Percentiles rank a stretch among this genome's conserved stretches.
phyloP scores from a whole-genome alignment of 805 yeast species.

The Saccharomycopsis microspora region DNA sequence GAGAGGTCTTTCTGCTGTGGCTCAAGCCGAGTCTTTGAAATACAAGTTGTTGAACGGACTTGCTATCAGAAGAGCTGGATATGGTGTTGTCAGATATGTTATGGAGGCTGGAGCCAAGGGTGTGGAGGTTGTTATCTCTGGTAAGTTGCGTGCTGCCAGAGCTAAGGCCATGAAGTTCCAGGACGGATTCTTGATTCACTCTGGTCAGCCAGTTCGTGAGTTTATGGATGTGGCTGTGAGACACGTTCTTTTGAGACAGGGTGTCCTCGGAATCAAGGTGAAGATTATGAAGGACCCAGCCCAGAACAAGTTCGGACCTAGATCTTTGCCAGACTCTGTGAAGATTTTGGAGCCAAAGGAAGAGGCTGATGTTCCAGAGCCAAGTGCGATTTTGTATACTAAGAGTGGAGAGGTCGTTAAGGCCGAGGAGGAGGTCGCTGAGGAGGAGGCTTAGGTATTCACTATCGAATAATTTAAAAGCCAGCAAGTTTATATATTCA shows the following conservation, averaged over 20 bases:
- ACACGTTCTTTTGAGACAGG: constrained; percentile 99
- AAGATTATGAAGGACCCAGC: constrained; percentile 99
- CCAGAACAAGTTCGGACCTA: constrained; percentile 74
- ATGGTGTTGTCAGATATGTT: constrained; percentile 99
- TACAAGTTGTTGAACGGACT: constrained; percentile 97
- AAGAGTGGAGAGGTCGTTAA: constrained; percentile 21
- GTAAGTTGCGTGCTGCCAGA: constrained; percentile 99
- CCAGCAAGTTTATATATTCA: neutral
- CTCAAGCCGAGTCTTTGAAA: constrained; percentile 98
- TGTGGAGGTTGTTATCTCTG: constrained; percentile 99
- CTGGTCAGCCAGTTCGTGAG: constrained; percentile 99
- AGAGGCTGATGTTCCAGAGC: constrained; percentile 66
- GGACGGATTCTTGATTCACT: constrained; percentile 99
- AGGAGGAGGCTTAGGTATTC: constrained; percentile 10
- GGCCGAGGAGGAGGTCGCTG: constrained; percentile 17
- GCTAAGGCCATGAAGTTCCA: constrained; percentile 99
- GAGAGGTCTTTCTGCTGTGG: constrained; percentile 99
- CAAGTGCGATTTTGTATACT: constrained; percentile 53
- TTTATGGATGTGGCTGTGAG: constrained; percentile 98
- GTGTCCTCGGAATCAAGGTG: constrained; percentile 99
- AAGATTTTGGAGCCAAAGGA: constrained; percentile 90
- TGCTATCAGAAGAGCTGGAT: constrained; percentile 99
- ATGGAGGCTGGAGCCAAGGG: constrained; percentile 99
- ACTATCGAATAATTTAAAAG: neutral
- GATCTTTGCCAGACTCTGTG: constrained; percentile 90